Evolutionary conservation across 257 asterid species (phyloP), one percentile per base, ranked within the genome.

Genomic region (Jaltomata sinuosa): DNA sequence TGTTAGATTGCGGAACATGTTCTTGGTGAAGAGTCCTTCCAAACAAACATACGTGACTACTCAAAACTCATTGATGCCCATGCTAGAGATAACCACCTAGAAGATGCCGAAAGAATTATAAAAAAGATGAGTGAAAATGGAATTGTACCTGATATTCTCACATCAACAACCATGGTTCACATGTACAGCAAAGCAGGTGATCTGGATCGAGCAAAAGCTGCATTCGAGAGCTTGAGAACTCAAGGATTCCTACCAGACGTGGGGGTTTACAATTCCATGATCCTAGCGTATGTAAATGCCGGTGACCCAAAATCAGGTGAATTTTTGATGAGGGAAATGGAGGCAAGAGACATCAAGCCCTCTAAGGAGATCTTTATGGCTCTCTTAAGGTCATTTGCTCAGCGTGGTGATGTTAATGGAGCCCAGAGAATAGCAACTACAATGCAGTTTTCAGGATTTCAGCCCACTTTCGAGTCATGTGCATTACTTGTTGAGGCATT

Each of bases 31-130:
- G 92, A 86, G 83, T 93, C 99, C 88, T 96, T 93, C 87, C 88
- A 93, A 86, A 85, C 97, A 82, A 94, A 84, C 84, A 68, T 86
- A 36, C 93, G 87, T 1, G 99, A 96, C 90, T 96, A 92, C 84
- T 90, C 97, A 22, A 94, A 91, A 79, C 89, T 96, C 81, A 84
- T 94, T 72, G 94, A 91, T 45, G 92, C 91, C 84, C 87, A 87
- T 85, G 91, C 94, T 61, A 86, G 80, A 85, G 92, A 89, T 84
- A 91, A 91, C 78, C 90, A 85, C 55, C 14, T 86, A 10, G 88
- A 92, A 85, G 98, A 93, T 88, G 96, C 93, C 10, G 96, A 94
- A 84, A 94, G 96, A 89, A 90, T 93, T 85, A 89, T 93, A 22
- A 87, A 87, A 85, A 94, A 90, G 89, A 96, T 96, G 99, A 88